These are phyloP conservation scores for Mucor mucedo DNA, from an alignment of 371 early-diverging fungal genomes.

Conservation along the genomic window DNA sequence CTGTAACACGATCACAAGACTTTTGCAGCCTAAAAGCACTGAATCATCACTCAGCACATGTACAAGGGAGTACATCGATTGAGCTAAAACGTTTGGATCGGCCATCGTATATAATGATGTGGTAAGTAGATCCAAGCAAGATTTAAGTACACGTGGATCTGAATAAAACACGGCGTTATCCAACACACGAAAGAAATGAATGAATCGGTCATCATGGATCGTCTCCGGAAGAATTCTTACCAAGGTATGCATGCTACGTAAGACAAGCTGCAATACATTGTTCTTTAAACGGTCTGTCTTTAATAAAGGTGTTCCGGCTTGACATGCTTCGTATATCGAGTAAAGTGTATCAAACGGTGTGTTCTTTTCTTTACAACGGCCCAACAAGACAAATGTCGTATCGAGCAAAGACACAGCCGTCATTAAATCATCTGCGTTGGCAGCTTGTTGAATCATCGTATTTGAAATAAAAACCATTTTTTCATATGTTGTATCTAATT, in stretches of 20 bases:
- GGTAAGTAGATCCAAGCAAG: conserved; percentile 41
- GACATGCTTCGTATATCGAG: not conserved
- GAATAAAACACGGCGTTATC: conserved; percentile 34
- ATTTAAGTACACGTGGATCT: conserved; percentile 56
- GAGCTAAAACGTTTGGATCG: conserved; percentile 1
- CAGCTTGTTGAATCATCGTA: conserved; percentile 2
- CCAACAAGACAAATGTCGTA: not conserved
- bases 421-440: conserved; percentile 2
- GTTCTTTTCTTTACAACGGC: not conserved
- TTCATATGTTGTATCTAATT: not conserved
- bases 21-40: conserved; percentile 36
- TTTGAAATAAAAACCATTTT: not conserved
- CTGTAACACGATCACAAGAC: conserved; percentile 45
- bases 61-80: conserved; percentile 41
- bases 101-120: conserved; percentile 21
- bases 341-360: not conserved
- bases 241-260: not conserved
- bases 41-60: conserved; percentile 38
- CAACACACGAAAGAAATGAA: conserved; percentile 39
- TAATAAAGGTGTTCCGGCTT: not conserved
- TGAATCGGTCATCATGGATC: conserved; percentile 10
- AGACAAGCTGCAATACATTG: conserved; percentile 7
- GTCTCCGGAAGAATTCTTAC: not conserved
- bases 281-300: conserved; percentile 10
- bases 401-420: conserved; percentile 5